phyloP scores from a whole-genome alignment of 2,329 filamentous ascomycete species.

The Ophiosphaerella korrae region DNA sequence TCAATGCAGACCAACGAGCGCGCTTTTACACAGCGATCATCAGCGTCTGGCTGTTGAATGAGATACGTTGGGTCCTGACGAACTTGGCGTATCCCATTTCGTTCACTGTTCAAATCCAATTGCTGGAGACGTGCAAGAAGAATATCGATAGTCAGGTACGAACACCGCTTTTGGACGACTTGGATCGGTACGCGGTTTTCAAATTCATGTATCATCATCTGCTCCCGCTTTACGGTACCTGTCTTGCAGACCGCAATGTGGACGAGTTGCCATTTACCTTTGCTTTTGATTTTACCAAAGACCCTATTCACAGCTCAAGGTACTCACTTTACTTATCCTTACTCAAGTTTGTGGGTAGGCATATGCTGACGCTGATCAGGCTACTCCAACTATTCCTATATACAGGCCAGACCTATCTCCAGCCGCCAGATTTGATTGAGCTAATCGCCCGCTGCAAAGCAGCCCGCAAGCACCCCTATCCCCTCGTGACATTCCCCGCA shows the following conservation, averaged over 20 bases:
- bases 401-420: conserved; percentile 27
- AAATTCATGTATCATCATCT: conserved; percentile 34
- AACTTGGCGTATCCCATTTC: conserved; percentile 13
- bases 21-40: conserved; percentile 29
- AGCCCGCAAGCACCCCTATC: conserved; percentile 18
- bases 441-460: conserved; percentile 20
- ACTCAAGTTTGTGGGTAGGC: not conserved
- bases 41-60: conserved; percentile 29
- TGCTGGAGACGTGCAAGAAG: conserved; percentile 1
- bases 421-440: conserved; percentile 34
- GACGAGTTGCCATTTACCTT: conserved; percentile 26
- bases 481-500: conserved; percentile 7
- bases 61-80: conserved; percentile 30
- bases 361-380: conserved; percentile 1
- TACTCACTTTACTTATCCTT: not conserved
- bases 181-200: conserved; percentile 27
- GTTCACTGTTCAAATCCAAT: conserved; percentile 6
- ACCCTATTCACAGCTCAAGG: conserved; percentile 6
- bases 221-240: conserved; percentile 19
- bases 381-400: conserved; percentile 25
- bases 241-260: conserved; percentile 18
- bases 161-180: conserved; percentile 18
- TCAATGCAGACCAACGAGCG: conserved; percentile 26
- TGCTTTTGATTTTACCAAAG: conserved; percentile 7
- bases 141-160: not conserved